Evolutionary conservation across 192 early-diverging fungal species (phyloP), one percentile per base, ranked within the genome.

Genomic region (Coemansia sp.): DNA sequence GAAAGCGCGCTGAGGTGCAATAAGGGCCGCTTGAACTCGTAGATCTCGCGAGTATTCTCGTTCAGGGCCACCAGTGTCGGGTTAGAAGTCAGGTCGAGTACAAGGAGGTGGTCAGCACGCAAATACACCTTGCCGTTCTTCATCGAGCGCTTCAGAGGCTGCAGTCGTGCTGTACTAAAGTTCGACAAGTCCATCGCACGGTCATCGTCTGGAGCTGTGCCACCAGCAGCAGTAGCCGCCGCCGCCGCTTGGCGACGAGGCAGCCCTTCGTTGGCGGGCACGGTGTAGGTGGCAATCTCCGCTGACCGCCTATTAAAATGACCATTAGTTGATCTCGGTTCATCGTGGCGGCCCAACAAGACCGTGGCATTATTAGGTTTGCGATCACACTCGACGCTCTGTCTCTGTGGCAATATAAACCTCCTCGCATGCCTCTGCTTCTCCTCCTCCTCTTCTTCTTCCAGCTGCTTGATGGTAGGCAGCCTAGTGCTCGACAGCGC

Each of bases 41-140:
- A 65, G 13, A 72, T 71, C 20, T 28, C 26, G 9, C 21, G 48
- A 0, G 39, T 28, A 3, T 21, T 61, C 62, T 64, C 68, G 62
- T 66, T 59, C 39, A 74, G 26, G 1, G 69, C 73, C 31, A 72
- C 62, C 0, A 66, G 48, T 1, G 45, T 56, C 0, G 67, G 18
- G 45, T 45, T 48, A 1, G 63, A 55, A 0, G 71, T 31, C 3
- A 73, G 63, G 56, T 79, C 76, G 16, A 79, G 71, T 2, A 79
- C 60, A 3, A 79, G 53, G 28, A 73, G 46, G 35, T 51, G 67
- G 60, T 73, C 71, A 10, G 42, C 26, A 20, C 70, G 66, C 24
- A 79, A 3, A 39, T 73, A 66, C 23, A 73, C 48, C 33, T 62
- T 69, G 45, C 76, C 76, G 57, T 67, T 79, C 48, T 79, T 79